Evolutionary conservation across 78 protist species (phyloP), one percentile per base, ranked within the genome.

Genomic region (Chrysochromulina parva): DNA sequence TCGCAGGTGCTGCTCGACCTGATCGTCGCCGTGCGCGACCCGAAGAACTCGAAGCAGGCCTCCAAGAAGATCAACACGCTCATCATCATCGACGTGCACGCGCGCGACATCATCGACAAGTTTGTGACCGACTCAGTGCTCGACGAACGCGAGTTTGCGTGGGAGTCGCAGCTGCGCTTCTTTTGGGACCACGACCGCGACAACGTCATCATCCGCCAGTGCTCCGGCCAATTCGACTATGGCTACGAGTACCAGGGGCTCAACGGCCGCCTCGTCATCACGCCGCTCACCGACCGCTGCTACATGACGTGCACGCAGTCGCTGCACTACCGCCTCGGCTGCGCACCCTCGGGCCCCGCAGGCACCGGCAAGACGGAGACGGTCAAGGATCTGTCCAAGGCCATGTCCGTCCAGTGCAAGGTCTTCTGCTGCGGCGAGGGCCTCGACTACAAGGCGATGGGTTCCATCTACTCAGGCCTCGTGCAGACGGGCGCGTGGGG

Each of bases 341-440:
- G 98, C 17, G 93, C 98, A 14, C 99, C 99, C 0, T 97, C 96
- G 2, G 99, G 99, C 19, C 99, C 98, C 0, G 99, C 99, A 0
- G 99, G 99, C 16, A 98, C 99, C 3, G 99, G 99, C 47, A 98
- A 98, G 94, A 98, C 99, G 24, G 99, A 97, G 94, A 96, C 99
- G 47, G 97, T 95, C 47, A 96, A 96, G 92, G 99, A 98, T 71
- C 82, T 98, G 52, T 95, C 98, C 24, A 97, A 96, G 88, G 93
- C 97, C 3, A n/a, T 97, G 69, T 96, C 93, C 2, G 54, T 92
- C 38, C 80, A 52, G 59, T 96, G 97, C 78, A 89, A 94, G 4
- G 98, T 97, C 20, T 93, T 95, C 85, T 96, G 96, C 93, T 96
- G 98, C 89, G 96, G 96, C 19, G 97, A 96, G 74, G 98, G 98